Evolutionary conservation across 78 protist genomes (phyloP).

Genomic region (Cavenderia fasciculata): DNA sequence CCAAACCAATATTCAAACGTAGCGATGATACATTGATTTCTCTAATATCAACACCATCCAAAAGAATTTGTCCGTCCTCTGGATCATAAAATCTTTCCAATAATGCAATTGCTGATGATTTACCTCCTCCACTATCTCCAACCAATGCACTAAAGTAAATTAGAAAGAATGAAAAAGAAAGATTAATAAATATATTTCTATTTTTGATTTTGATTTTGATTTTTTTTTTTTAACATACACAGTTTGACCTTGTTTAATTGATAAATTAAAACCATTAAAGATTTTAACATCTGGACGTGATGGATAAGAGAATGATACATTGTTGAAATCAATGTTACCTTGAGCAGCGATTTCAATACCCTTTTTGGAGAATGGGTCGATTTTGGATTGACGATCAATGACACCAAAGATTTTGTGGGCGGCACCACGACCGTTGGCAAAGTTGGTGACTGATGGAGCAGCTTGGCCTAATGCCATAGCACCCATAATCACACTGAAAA

Average conservation of each 20-base stretch:
- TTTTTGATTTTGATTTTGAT: too few relatives aligned
- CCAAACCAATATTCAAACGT: conserved; percentile 80
- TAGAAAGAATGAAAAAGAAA: too few relatives aligned
- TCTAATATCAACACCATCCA: conserved; percentile 62
- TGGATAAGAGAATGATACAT: conserved; percentile 86
- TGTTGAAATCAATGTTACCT: conserved; percentile 79
- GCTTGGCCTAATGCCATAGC: conserved; percentile 87
- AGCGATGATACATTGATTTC: conserved; percentile 48
- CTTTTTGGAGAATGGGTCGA: conserved; percentile 50
- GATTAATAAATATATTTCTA: too few relatives aligned
- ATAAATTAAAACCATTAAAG: conserved; percentile 64
- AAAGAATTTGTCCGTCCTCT: conserved; percentile 35
- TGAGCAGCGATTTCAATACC: conserved; percentile 38
- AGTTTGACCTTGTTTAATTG: conserved; percentile 81
- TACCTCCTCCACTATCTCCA: conserved; percentile 92
- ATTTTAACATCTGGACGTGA: conserved; percentile 74
- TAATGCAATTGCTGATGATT: conserved; percentile 79
- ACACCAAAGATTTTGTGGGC: conserved; percentile 77
- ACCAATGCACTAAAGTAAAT: too few relatives aligned
- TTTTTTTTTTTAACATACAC: too few relatives aligned
- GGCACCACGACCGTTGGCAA: conserved; percentile 84
- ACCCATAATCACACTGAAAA: conserved; percentile 81
- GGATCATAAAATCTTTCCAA: conserved; percentile 79
- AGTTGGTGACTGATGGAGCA: conserved; percentile 19
- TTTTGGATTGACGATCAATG: conserved; percentile 75